Percentiles rank a stretch among this genome's conserved stretches.
Evolutionary conservation across 352 stramenopile genomes (phyloP).

Genomic region (Globisporangium orthogonon): DNA sequence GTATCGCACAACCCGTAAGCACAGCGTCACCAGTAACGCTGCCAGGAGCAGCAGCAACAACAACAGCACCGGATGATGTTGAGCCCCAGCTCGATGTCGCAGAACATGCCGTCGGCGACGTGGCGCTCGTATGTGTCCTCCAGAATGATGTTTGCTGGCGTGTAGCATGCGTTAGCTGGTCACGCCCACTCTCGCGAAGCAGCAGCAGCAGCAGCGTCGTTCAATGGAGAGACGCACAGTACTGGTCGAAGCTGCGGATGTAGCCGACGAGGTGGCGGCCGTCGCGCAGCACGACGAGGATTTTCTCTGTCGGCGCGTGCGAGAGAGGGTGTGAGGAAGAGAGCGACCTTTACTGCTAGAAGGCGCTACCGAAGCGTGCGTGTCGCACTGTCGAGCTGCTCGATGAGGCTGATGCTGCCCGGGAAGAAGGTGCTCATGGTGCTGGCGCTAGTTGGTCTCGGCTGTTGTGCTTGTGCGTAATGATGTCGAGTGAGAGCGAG

Average conservation of each 20-base stretch:
- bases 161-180: background rate
- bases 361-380: background rate
- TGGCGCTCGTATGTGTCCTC: conserved; percentile 93
- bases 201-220: too few relatives aligned
- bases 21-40: background rate
- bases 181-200: background rate
- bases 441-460: background rate
- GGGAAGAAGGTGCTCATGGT: conserved; percentile 72
- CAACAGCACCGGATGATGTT: conserved; percentile 89
- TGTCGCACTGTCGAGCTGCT: conserved; percentile 81
- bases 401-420: conserved; percentile 77
- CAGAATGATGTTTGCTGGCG: conserved; percentile 94
- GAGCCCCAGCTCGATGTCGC: conserved; percentile 94
- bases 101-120: conserved; percentile 85
- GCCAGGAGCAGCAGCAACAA: background rate
- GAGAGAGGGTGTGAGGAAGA: background rate
- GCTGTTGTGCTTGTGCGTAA: background rate
- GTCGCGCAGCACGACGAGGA: conserved; percentile 92
- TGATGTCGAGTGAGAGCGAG: background rate
- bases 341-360: background rate
- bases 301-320: conserved; percentile 50
- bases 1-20: background rate
- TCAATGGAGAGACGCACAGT: conserved; percentile 39
- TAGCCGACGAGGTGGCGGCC: conserved; percentile 93
- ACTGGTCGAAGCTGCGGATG: conserved; percentile 85